Percentiles rank a stretch among this genome's conserved stretches.
phyloP scores from a whole-genome alignment of 192 early-diverging fungal species.

The Chytriomyces sp. region DNA sequence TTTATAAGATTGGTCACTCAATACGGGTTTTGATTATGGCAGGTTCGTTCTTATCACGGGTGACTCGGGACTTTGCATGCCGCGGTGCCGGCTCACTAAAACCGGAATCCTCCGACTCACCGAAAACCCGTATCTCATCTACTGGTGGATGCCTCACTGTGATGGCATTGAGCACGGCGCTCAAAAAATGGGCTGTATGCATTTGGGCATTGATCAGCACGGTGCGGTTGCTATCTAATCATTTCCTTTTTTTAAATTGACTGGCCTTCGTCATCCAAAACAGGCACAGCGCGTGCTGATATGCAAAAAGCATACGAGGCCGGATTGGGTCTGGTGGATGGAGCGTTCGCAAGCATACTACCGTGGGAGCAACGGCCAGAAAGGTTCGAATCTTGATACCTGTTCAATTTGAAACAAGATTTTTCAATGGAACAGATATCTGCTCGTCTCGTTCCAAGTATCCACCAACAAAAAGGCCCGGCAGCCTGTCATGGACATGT shows the following conservation, averaged over 20 bases:
- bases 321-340: constrained; percentile 12
- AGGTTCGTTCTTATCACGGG: constrained; percentile 7
- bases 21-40: too few relatives aligned
- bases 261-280: too few relatives aligned
- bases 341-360: neutral
- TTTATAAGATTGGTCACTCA: neutral
- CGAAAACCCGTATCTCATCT: neutral
- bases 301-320: constrained; percentile 13
- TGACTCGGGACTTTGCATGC: neutral
- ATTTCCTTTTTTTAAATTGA: too few relatives aligned
- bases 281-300: neutral
- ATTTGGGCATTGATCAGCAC: constrained; percentile 17
- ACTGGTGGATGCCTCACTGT: neutral
- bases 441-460: constrained; percentile 9
- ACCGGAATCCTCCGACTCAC: neutral
- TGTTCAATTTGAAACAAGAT: too few relatives aligned
- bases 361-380: neutral
- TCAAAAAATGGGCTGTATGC: constrained; percentile 22
- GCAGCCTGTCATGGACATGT: constrained; percentile 9
- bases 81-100: neutral
- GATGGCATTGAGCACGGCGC: neutral
- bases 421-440: neutral
- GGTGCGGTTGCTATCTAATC: too few relatives aligned
- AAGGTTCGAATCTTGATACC: neutral
- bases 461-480: constrained; percentile 3